Base-by-base conservation (phyloP, 192 early-diverging fungal species). In the Oehlia diaphana region DNA sequence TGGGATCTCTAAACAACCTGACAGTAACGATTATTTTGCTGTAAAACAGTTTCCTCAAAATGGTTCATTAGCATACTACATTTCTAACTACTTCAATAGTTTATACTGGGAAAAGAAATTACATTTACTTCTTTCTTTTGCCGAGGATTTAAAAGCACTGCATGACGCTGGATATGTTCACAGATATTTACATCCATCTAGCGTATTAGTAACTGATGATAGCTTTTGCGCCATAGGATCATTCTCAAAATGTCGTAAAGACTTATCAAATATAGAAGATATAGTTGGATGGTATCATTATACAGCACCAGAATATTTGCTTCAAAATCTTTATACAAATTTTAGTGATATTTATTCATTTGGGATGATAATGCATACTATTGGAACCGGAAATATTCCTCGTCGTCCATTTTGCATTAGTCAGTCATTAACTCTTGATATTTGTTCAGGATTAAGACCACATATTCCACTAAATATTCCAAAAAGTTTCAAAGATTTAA, bases 351-450 rank as follows among this genome's bases (percentile, higher is more conserved):
- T 68, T 68, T 68, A 68, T 68, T 21, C 31, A 19, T 28, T 68
- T 35, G 66, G 66, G 7, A 68, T 68, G 66, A 68, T 68, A 19
- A 68, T 68, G 66, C n/a, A 68, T 68, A 8, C 28, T 14, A 4
- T 68, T 19, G 28, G 66, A 37, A 9, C 28, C 19, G 66, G 66
- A 13, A 26, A 21, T 14, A 28, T 42, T 42, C 39, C 28, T 6
- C 66, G 9, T 37, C 10, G 2, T 19, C 9, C 50, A 58, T 14
- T 58, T 10, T 49, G 31, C 31, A 31, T 58, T 58, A 42, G 5
- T 42, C 39, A 5, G 39, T 42, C 3, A 9, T 58, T 58, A 58
- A 19, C 16, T 6, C 3, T 16, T 19, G 50, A 58, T 58, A 58
- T 58, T 58, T 58, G 50, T 58, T 13, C 5, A 0, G 50, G 50